Evolutionary conservation across 352 stramenopile genomes (phyloP), one percentile per base, ranked within the genome.

Genomic region (Pythium rhizo-oryzae): DNA sequence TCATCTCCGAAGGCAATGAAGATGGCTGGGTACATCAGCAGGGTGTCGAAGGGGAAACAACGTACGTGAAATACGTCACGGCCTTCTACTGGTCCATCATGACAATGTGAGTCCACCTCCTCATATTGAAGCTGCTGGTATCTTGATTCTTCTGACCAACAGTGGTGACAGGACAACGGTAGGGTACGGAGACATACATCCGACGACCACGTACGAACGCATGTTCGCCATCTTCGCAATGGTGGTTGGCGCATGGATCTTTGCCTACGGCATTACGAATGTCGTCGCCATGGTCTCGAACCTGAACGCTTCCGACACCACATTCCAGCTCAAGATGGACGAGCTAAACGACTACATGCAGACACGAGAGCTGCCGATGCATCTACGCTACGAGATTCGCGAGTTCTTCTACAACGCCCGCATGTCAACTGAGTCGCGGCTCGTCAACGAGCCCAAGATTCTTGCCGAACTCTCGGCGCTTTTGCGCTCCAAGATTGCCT

Each of bases 311-410:
- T 72, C 79, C 4, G 79, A 87, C 60, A 88, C 74, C 49, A 62
- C 76, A 4, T 93, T 91, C 43, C 80, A 91, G 59, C 79, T 89
- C 1, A 78, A 78, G 19, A 93, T 93, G 85, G 85, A 93, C 58
- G 82, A 87, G 43, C 70, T 93, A 1, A 93, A 93, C 65, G 81
- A 90, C 58, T 93, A 93, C 75, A 93, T 93, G 85, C 77, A 89
- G 54, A 83, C 81, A 8, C 77, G 85, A 0, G 84, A 93, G 67
- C 58, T 93, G 35, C 85, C 85, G 0, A 81, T 89, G 76, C 79
- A 87, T 41, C 63, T 93, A 28, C 83, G 83, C 5, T 87, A 89
- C 63, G 83, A 93, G 59, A 93, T 93, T 59, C 83, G 85, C 41
- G 85, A 93, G 73, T 93, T 93, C 69, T 93, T 85, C 62, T 89